Conservation (phyloP, 192 early-diverging fungal genomes). For the Oehlia diaphana region DNA sequence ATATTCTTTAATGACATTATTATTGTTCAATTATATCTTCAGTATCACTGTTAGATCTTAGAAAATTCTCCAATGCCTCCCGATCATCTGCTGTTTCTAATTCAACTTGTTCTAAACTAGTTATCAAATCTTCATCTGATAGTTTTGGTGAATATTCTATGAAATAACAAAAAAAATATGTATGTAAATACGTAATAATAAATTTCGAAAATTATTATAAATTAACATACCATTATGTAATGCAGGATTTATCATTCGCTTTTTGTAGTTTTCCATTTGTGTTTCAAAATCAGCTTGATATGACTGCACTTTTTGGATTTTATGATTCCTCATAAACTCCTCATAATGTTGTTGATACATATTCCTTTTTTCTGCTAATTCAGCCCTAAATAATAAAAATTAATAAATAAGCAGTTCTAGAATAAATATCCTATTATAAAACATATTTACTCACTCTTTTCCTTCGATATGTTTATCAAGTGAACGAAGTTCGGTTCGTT, state of each 20-base stretch:
- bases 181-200: background rate
- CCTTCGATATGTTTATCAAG: constrained; percentile 2
- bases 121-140: constrained; percentile 7
- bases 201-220: background rate
- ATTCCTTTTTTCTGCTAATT: constrained; percentile 3
- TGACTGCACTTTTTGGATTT: background rate
- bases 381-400: background rate
- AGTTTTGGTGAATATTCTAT: background rate
- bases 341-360: constrained; percentile 17
- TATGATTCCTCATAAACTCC: constrained; percentile 7
- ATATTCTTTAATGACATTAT: no score
- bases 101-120: constrained; percentile 22
- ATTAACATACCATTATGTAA: constrained; percentile 3
- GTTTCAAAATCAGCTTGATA: constrained; percentile 28
- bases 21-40: constrained; percentile 8
- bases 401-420: background rate
- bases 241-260: background rate
- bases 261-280: constrained; percentile 29
- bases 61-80: constrained; percentile 27
- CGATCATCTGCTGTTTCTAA: constrained; percentile 26
- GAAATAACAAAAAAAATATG: background rate
- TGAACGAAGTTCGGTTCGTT: background rate
- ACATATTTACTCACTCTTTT: constrained; percentile 9
- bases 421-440: background rate
- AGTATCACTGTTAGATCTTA: constrained; percentile 8